A percentile compares a stretch with the other conserved stretches of the same genome.
phyloP scores from a whole-genome alignment of 169 alveolate genomes.

The Amoebophrya sp. region DNA sequence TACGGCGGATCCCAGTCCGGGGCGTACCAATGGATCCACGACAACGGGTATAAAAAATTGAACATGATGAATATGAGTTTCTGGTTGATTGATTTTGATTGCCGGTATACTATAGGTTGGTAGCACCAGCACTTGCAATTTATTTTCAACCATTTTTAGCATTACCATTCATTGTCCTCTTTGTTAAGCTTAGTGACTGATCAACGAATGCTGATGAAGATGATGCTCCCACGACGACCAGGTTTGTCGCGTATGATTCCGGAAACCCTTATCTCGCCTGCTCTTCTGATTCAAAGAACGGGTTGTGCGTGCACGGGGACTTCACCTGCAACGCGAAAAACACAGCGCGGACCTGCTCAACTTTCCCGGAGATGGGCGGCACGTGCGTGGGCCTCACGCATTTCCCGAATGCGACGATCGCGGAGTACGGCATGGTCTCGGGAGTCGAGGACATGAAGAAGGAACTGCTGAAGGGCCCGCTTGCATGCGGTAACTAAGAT shows the following conservation, averaged over 20 bases:
- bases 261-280: conserved; percentile 31
- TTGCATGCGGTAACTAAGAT: neutral
- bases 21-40: conserved; percentile 34
- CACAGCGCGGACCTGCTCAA: conserved; percentile 29
- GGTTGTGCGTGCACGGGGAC: conserved; percentile 28
- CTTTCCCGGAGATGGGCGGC: neutral
- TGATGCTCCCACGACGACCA: too few relatives aligned
- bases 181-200: too few relatives aligned
- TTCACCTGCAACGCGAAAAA: conserved; percentile 24
- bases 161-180: too few relatives aligned
- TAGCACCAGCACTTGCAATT: too few relatives aligned
- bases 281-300: conserved; percentile 25
- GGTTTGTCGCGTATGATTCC: conserved; percentile 22
- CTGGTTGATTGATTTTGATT: too few relatives aligned
- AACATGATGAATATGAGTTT: too few relatives aligned
- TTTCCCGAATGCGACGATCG: conserved; percentile 30
- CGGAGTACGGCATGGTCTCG: conserved; percentile 27
- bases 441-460: conserved; percentile 9
- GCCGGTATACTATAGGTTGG: too few relatives aligned
- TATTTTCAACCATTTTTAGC: too few relatives aligned
- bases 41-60: neutral
- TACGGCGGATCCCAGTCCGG: conserved; percentile 61
- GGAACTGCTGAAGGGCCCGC: neutral
- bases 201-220: too few relatives aligned
- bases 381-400: conserved; percentile 20